These are phyloP conservation scores for Tephrocybe sp. DNA, from an alignment of 768 basidiomycete genomes.

Conservation along the genomic window DNA sequence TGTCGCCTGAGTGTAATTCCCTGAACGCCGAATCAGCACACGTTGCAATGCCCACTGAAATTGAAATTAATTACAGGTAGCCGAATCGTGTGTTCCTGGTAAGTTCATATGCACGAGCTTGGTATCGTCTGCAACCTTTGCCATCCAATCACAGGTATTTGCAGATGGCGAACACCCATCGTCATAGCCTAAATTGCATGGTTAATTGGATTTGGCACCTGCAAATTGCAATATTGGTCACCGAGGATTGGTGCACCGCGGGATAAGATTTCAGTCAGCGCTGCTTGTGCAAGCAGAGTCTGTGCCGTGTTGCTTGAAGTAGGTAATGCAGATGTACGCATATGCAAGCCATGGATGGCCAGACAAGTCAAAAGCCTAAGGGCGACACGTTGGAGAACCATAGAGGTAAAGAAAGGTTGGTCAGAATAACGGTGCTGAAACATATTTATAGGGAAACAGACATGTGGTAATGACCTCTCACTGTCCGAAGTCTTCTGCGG, in stretches of 20 bases:
- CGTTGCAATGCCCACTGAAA: neutral
- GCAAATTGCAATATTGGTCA: slow-evolving; percentile 2
- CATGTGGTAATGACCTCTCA: too few relatives aligned
- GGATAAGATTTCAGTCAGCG: slow-evolving; percentile 25
- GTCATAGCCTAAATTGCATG: slow-evolving; percentile 28
- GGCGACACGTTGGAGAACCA: slow-evolving; percentile 1
- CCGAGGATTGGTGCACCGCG: slow-evolving; percentile 32
- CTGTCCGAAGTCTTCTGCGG: too few relatives aligned
- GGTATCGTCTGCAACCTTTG: slow-evolving; percentile 37
- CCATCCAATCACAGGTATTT: slow-evolving; percentile 46
- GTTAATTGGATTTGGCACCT: neutral
- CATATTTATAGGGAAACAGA: too few relatives aligned
- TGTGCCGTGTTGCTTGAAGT: slow-evolving; percentile 4
- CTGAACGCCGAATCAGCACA: slow-evolving; percentile 17
- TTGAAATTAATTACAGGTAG: slow-evolving; percentile 34
- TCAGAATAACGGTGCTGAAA: too few relatives aligned
- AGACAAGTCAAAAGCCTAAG: neutral
- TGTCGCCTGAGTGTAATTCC: slow-evolving; percentile 42
- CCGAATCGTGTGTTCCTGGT: slow-evolving; percentile 51
- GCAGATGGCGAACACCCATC: slow-evolving; percentile 28
- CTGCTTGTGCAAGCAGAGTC: slow-evolving; percentile 19
- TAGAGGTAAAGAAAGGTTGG: neutral
- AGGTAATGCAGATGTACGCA: neutral
- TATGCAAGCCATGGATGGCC: neutral
- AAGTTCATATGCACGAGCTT: slow-evolving; percentile 46